phyloP scores from a whole-genome alignment of 2,329 filamentous ascomycete species.

The Aspergillus bombycis region DNA sequence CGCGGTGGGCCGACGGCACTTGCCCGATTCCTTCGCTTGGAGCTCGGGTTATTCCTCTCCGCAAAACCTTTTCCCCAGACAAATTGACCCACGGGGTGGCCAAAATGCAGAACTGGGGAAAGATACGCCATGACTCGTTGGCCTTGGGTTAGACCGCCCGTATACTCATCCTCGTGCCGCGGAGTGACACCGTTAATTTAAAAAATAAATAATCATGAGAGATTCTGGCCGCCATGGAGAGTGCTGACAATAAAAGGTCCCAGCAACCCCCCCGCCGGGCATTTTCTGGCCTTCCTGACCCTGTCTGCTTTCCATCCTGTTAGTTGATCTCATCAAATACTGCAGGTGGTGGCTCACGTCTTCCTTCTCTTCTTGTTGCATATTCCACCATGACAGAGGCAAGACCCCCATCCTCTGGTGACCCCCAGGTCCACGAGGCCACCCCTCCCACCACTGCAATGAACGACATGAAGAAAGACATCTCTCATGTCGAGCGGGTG shows the following conservation, averaged over 20 bases:
- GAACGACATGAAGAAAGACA: slow-evolving; percentile 24
- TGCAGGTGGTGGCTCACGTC: background rate
- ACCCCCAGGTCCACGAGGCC: background rate
- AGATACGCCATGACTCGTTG: background rate
- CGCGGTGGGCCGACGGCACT: background rate
- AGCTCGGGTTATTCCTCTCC: background rate
- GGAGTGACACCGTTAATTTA: background rate
- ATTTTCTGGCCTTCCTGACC: background rate
- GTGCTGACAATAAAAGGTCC: background rate
- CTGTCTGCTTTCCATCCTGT: background rate
- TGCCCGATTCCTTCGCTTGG: background rate
- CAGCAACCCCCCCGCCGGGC: background rate
- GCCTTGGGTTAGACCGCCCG: background rate
- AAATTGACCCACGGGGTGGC: background rate
- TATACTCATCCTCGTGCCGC: background rate
- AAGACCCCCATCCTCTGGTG: background rate
- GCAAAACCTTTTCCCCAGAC: background rate
- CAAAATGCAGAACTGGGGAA: background rate
- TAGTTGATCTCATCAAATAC: background rate
- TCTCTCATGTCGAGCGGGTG: slow-evolving; percentile 54
- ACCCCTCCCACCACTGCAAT: background rate
- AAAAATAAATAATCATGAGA: background rate
- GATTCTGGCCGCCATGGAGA: background rate
- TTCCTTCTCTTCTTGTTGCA: background rate
- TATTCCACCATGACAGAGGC: background rate